These are phyloP conservation scores for Ocimum tenuiflorum DNA, from an alignment of 257 asterid species.

Conservation along the genomic window DNA sequence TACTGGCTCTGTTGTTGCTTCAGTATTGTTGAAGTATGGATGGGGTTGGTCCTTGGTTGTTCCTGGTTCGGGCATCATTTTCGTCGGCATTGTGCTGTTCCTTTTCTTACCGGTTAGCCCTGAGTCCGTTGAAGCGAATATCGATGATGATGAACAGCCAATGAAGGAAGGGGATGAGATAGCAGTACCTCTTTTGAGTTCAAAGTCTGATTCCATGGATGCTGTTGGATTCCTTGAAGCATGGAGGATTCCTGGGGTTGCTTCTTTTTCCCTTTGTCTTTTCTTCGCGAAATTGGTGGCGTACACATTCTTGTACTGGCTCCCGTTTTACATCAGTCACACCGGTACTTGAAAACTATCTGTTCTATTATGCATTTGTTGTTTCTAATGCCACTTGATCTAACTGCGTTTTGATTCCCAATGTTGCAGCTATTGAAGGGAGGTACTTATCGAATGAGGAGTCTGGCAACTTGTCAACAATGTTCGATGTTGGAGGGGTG, in stretches of 20 bases:
- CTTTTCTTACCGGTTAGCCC: slow-evolving; percentile 77
- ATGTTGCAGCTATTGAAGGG: slow-evolving; percentile 70
- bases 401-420: slow-evolving; percentile 9
- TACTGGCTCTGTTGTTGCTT: slow-evolving; percentile 76
- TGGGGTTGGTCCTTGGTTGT: slow-evolving; percentile 98
- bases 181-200: slow-evolving; percentile 45
- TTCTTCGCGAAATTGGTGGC: slow-evolving; percentile 94
- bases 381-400: not conserved
- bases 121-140: slow-evolving; percentile 45
- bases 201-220: slow-evolving; percentile 24
- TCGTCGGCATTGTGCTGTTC: slow-evolving; percentile 55
- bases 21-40: slow-evolving; percentile 65
- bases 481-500: slow-evolving; percentile 93
- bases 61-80: slow-evolving; percentile 66
- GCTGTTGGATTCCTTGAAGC: slow-evolving; percentile 87
- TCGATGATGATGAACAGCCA: slow-evolving; percentile 32
- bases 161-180: slow-evolving; percentile 52
- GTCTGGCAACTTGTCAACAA: slow-evolving; percentile 75
- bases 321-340: slow-evolving; percentile 92
- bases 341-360: slow-evolving; percentile 44
- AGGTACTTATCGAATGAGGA: slow-evolving; percentile 68
- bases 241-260: slow-evolving; percentile 93
- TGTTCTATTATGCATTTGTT: not conserved
- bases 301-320: slow-evolving; percentile 88
- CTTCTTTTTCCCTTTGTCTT: slow-evolving; percentile 80